Percentiles rank a stretch among this genome's conserved stretches.
Conservation (phyloP, 768 basidiomycete genomes). For the Sistotremastrum niveocremeum region DNA sequence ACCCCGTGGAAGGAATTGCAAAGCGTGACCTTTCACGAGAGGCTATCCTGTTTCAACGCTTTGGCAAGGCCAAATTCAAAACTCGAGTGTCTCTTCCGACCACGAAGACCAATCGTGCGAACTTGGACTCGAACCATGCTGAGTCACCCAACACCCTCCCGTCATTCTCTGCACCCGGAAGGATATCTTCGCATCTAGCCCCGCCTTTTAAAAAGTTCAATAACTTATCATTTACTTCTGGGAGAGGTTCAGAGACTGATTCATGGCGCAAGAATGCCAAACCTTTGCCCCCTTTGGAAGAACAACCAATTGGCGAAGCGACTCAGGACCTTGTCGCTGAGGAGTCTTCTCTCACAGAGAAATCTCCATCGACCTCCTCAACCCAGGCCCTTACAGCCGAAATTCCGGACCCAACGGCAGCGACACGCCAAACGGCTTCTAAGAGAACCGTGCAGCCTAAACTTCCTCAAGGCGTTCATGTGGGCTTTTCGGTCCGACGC, state of each 20-base stretch:
- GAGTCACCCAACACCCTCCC: slow-evolving; percentile 2
- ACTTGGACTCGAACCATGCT: slow-evolving; percentile 4
- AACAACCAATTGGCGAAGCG: background rate
- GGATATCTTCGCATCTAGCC: slow-evolving; percentile 26
- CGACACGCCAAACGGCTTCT: too few species aligned
- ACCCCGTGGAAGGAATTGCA: slow-evolving; percentile 52
- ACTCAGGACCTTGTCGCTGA: too few species aligned
- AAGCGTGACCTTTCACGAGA: slow-evolving; percentile 49
- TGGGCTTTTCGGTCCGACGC: too few species aligned
- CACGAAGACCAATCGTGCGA: background rate
- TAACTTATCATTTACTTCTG: too few species aligned
- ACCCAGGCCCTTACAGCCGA: too few species aligned
- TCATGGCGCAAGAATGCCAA: slow-evolving; percentile 26
- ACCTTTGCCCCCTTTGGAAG: slow-evolving; percentile 10
- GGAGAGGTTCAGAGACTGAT: too few species aligned
- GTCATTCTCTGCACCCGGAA: slow-evolving; percentile 13
- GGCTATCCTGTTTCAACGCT: slow-evolving; percentile 45
- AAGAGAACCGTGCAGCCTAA: too few species aligned
- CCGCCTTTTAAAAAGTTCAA: slow-evolving; percentile 4
- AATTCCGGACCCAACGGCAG: too few species aligned
- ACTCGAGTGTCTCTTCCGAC: slow-evolving; percentile 27
- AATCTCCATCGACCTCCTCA: too few species aligned
- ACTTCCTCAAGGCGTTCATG: too few species aligned
- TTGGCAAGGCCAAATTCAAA: slow-evolving; percentile 19
- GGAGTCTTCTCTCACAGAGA: too few species aligned